Evolutionary conservation across 768 basidiomycete species (phyloP).

Genomic region (Leccinum arenicola): DNA sequence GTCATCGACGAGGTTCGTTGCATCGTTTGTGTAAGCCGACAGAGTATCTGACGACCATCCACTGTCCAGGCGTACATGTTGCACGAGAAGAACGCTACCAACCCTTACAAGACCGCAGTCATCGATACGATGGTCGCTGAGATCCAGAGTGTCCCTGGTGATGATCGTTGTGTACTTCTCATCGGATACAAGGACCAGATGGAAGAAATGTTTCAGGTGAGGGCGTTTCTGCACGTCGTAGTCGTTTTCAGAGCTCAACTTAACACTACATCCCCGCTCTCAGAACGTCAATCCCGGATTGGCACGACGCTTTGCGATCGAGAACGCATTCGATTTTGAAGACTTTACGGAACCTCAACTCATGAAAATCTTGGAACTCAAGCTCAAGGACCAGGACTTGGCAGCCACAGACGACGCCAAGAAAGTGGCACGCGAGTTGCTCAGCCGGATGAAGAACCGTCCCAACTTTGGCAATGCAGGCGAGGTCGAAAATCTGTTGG

Average conservation of each 20-base stretch:
- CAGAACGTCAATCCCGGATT: slow-evolving; percentile 75
- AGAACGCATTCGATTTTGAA: slow-evolving; percentile 65
- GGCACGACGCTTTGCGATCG: slow-evolving; percentile 63
- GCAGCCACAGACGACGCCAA: slow-evolving; percentile 57
- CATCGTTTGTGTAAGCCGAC: neutral
- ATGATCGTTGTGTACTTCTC: slow-evolving; percentile 67
- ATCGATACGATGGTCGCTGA: slow-evolving; percentile 77
- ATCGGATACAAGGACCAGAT: slow-evolving; percentile 68
- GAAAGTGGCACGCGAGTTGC: slow-evolving; percentile 49
- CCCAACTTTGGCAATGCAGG: slow-evolving; percentile 70
- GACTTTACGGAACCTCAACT: slow-evolving; percentile 60
- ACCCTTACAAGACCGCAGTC: slow-evolving; percentile 63
- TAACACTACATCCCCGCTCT: neutral
- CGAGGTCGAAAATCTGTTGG: slow-evolving; percentile 62
- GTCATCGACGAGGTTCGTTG: slow-evolving; percentile 64
- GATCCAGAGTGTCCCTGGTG: slow-evolving; percentile 65
- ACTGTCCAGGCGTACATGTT: slow-evolving; percentile 64
- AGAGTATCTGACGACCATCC: neutral
- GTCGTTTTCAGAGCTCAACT: neutral
- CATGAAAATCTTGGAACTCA: slow-evolving; percentile 49
- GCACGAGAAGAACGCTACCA: slow-evolving; percentile 41
- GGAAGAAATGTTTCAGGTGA: slow-evolving; percentile 72
- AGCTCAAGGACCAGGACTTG: slow-evolving; percentile 58
- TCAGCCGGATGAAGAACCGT: slow-evolving; percentile 36
- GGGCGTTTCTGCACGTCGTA: neutral